A percentile compares a stretch with the other conserved stretches of the same genome.
phyloP scores from a whole-genome alignment of 352 stramenopile species.

The Globisporangium echinulatum region DNA sequence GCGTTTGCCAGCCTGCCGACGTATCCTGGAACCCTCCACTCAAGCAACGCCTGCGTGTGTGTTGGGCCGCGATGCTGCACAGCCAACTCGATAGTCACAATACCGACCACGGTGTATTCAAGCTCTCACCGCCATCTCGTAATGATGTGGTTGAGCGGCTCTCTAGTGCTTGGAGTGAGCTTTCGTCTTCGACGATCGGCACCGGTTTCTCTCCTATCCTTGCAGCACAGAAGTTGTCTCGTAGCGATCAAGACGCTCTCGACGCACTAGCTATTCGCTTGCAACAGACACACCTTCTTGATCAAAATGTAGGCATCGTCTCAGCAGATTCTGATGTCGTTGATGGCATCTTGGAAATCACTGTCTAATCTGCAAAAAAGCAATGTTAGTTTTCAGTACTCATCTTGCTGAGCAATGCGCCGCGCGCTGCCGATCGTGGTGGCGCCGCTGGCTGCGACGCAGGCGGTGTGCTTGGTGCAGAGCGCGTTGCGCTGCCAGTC shows the following conservation, averaged over 20 bases:
- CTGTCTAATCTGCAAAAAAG: no score
- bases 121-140: neutral
- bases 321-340: neutral
- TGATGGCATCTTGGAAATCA: neutral
- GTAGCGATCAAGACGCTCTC: neutral
- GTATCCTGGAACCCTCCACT: neutral
- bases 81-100: neutral
- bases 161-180: neutral
- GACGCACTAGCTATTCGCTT: neutral
- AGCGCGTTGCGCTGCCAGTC: conserved; percentile 8
- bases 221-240: neutral
- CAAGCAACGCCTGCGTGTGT: neutral
- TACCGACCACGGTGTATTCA: neutral
- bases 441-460: conserved; percentile 1
- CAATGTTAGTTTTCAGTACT: no score
- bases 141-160: neutral
- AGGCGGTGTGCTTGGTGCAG: conserved; percentile 10
- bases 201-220: neutral
- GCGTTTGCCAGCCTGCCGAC: neutral
- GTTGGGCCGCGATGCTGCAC: neutral
- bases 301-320: neutral
- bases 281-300: neutral
- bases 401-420: conserved; percentile 26
- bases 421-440: conserved; percentile 12
- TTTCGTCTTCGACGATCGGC: neutral